These are phyloP conservation scores for Trichoderma orchidacearum DNA, from an alignment of 495 filamentous ascomycete genomes.

Conservation along the genomic window DNA sequence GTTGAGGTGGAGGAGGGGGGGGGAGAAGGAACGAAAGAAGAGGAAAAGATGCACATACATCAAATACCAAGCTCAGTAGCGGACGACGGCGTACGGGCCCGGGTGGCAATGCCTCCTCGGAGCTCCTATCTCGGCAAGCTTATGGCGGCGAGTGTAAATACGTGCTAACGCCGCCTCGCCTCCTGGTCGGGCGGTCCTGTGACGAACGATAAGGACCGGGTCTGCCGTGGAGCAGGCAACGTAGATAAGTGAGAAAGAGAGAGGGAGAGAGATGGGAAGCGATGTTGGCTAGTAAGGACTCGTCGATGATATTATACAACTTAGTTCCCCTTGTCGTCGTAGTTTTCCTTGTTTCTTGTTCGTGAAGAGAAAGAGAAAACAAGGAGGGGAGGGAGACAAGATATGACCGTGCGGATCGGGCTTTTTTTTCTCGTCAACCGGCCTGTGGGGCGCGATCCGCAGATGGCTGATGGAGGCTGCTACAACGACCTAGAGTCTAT, in stretches of 20 bases:
- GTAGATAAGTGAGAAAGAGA: background rate
- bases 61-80: background rate
- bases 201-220: background rate
- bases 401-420: background rate
- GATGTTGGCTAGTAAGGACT: too few species aligned
- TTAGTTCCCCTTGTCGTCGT: too few species aligned
- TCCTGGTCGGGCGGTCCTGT: background rate
- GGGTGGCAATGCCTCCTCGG: background rate
- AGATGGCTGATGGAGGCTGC: background rate
- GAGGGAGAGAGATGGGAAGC: too few species aligned
- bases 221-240: background rate
- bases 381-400: background rate
- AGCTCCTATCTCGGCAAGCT: constrained; percentile 1
- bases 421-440: background rate
- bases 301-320: too few species aligned
- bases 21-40: too few species aligned
- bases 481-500: background rate
- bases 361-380: background rate
- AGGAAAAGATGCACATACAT: background rate
- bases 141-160: background rate
- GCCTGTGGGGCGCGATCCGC: background rate
- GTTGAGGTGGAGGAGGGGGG: background rate
- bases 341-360: background rate
- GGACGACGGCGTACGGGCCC: background rate
- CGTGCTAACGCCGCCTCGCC: background rate